Evolutionary conservation across 805 yeast species (phyloP), one percentile per base, ranked within the genome.

Genomic region (Spencermartinsiella europaea): DNA sequence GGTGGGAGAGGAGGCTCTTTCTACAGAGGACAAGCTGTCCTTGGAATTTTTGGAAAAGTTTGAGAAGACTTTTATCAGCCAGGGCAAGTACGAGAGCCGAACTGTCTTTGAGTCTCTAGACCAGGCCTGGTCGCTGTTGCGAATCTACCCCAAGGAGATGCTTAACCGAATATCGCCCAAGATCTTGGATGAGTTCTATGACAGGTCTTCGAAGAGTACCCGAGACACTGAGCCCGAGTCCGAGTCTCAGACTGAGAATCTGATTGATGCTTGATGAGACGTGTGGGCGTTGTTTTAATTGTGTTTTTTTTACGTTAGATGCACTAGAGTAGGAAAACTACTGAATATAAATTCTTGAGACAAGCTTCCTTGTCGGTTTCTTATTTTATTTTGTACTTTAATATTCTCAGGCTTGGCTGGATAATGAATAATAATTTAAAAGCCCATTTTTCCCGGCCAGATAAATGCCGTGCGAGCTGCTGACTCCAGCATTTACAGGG

Each of bases 121-220:
- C 68, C 90, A 86, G 68, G 99, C 99, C 47, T 93, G 99, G 99
- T 81, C 95, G 38, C 77, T 93, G 67, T 77, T 93, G 69, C 89
- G 99, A 79, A 93, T 93, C 69, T 93, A 93, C 75, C 99, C 99
- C 65, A 93, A 90, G 80, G 98, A 93, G 73, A 77, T 93, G 85
- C 82, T 93, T 65, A 93, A 93, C 77, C 89, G 99, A 81, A 88
- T 93, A 64, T 89, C 96, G 50, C 98, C 98, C 68, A 93, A 93
- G 81, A 88, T 93, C 60, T 74, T 93, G 65, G 83, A 81, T 57
- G 98, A 91, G 71, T 93, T 91, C 72, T 93, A 93, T 72, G 98
- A 91, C 62, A 80, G 96, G 71, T 81, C 68, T 42, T 28, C 53
- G 22, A 57, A 57, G 53, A 57, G 53, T 33, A 46, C 54, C 37